phyloP scores from a whole-genome alignment of 2,329 filamentous ascomycete genomes.

The Fusarium temperatum region DNA sequence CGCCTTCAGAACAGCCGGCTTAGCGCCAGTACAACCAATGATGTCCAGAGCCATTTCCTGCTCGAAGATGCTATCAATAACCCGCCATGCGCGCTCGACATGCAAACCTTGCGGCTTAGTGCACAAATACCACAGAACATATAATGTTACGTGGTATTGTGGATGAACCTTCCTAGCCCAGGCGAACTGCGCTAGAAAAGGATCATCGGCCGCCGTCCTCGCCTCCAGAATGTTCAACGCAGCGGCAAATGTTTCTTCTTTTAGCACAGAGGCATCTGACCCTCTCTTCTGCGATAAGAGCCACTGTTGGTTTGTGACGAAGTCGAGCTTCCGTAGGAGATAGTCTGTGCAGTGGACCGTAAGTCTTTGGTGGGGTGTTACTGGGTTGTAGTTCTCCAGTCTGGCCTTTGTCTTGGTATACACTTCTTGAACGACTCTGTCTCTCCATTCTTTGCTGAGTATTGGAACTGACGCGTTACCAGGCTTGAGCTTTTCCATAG shows the following conservation, averaged over 20 bases:
- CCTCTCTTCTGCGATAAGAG: background rate
- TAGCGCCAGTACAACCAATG: background rate
- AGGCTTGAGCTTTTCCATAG: background rate
- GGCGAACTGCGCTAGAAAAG: background rate
- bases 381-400: background rate
- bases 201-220: background rate
- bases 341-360: background rate
- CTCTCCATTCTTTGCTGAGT: background rate
- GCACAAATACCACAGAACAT: background rate
- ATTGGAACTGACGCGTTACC: accelerated
- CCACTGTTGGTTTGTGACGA: background rate
- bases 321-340: background rate
- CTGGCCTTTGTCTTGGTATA: background rate
- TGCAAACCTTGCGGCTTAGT: background rate
- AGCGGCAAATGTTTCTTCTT: background rate
- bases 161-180: background rate
- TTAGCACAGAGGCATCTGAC: background rate
- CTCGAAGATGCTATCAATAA: background rate
- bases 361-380: background rate
- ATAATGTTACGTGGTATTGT: background rate
- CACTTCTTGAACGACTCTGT: background rate
- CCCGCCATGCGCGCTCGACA: background rate
- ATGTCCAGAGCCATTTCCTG: background rate
- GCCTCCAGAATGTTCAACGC: background rate
- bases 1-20: background rate